These are phyloP conservation scores for Theileria annulata DNA, from an alignment of 169 alveolate species.

Conservation along the genomic window DNA sequence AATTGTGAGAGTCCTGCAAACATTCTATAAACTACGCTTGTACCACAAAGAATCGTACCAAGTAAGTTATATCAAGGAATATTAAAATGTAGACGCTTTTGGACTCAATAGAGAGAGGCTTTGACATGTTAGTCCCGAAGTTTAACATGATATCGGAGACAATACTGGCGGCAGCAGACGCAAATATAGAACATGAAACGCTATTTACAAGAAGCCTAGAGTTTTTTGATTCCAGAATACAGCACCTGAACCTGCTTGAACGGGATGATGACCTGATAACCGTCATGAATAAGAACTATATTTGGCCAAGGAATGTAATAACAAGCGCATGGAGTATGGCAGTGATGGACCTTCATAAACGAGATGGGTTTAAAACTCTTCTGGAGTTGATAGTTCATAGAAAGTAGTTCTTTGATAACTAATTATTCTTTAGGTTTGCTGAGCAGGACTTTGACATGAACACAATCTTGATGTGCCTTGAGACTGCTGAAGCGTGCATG, in stretches of 20 bases:
- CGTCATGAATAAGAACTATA: slow-evolving; percentile 2
- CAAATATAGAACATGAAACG: slow-evolving; percentile 33
- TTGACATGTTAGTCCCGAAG: slow-evolving; percentile 26
- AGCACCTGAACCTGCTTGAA: slow-evolving; percentile 12
- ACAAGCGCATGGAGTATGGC: slow-evolving; percentile 55
- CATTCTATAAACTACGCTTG: slow-evolving; percentile 61
- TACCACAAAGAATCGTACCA: slow-evolving; percentile 54
- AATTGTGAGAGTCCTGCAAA: slow-evolving; percentile 48
- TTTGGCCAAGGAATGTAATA: slow-evolving; percentile 65
- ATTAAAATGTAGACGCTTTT: slow-evolving; percentile 18
- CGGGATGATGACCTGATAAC: slow-evolving; percentile 21
- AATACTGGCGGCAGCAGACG: slow-evolving; percentile 69
- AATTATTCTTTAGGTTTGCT: neutral
- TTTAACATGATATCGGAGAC: slow-evolving; percentile 56
- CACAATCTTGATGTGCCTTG: slow-evolving; percentile 55
- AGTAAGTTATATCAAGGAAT: neutral
- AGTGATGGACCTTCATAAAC: slow-evolving; percentile 55
- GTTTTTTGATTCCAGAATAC: slow-evolving; percentile 2
- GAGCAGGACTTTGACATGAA: slow-evolving; percentile 1
- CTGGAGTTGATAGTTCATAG: slow-evolving; percentile 21
- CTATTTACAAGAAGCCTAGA: slow-evolving; percentile 38
- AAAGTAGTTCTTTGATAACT: slow-evolving; percentile 19
- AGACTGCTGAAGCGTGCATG: slow-evolving; percentile 50
- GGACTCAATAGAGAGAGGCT: slow-evolving; percentile 26
- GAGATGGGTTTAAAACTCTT: slow-evolving; percentile 32